phyloP scores from a whole-genome alignment of 2,329 filamentous ascomycete genomes.

The Hypomyces perniciosus region DNA sequence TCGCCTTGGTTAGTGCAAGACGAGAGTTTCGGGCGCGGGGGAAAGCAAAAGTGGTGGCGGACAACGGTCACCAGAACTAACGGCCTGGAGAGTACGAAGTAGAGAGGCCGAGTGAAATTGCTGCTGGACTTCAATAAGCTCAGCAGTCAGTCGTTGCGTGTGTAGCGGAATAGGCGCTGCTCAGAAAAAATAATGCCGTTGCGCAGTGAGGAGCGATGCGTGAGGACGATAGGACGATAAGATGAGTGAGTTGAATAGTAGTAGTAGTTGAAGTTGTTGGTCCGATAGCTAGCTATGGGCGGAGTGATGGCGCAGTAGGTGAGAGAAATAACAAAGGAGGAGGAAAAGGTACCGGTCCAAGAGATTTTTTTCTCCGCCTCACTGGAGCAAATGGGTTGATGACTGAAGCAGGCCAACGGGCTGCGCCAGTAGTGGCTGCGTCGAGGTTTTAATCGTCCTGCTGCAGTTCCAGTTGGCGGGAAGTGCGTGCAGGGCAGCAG shows the following conservation, averaged over 20 bases:
- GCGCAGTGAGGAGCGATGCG: not conserved
- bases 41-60: not conserved
- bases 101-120: no score
- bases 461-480: slow-evolving; percentile 12
- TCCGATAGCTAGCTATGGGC: no score
- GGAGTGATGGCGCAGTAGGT: not conserved
- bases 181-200: no score
- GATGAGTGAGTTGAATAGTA: not conserved
- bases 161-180: no score
- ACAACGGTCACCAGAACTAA: not conserved
- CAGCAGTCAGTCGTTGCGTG: not conserved
- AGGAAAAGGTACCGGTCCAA: not conserved
- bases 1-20: slow-evolving; percentile 6
- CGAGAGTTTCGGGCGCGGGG: not conserved
- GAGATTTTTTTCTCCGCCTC: not conserved
- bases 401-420: slow-evolving; percentile 17
- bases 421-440: slow-evolving; percentile 16
- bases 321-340: slow-evolving; percentile 3
- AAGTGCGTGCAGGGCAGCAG: slow-evolving; percentile 16
- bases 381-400: slow-evolving; percentile 6
- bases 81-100: no score
- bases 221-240: not conserved
- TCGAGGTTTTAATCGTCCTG: slow-evolving; percentile 18
- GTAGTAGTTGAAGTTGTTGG: not conserved
- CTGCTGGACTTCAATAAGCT: not conserved